These are phyloP conservation scores for Chaetomium sp. DNA, from an alignment of 2,329 filamentous ascomycete species.

Conservation along the genomic window DNA sequence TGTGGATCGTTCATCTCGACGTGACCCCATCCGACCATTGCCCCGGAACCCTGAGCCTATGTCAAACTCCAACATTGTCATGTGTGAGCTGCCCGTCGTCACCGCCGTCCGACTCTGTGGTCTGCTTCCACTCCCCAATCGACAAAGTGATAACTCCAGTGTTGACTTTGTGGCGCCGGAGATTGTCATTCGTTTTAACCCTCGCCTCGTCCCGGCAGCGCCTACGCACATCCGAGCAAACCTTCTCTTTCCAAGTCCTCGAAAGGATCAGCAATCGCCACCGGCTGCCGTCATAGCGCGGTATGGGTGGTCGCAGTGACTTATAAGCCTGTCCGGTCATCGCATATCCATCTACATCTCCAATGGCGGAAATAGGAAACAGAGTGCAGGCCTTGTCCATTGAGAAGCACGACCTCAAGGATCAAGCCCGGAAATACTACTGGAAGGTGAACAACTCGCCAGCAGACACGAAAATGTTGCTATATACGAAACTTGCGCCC, in stretches of 20 bases:
- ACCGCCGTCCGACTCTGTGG: conserved; percentile 4
- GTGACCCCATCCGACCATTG: conserved; percentile 16
- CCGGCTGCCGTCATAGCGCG: too few relatives aligned
- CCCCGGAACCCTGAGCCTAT: conserved; percentile 11
- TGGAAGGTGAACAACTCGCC: not conserved
- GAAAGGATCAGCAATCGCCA: conserved; percentile 4
- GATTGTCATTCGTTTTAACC: conserved; percentile 13
- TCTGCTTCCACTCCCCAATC: conserved; percentile 1
- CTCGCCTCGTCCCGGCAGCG: not conserved
- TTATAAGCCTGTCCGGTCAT: not conserved
- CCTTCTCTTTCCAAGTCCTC: not conserved
- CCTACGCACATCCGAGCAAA: not conserved
- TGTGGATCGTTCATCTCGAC: conserved; percentile 19
- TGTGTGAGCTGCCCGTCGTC: not conserved
- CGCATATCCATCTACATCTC: not conserved
- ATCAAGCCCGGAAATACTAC: not conserved
- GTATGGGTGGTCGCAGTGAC: not conserved
- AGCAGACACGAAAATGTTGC: conserved; percentile 48
- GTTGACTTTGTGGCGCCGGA: not conserved
- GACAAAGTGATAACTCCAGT: not conserved
- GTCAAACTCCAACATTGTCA: conserved; percentile 3
- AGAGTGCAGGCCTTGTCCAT: conserved; percentile 3
- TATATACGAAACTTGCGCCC: conserved; percentile 59
- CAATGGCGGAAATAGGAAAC: conserved; percentile 9
- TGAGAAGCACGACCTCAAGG: not conserved